Evolutionary conservation across 2,329 filamentous ascomycete species (phyloP), one percentile per base, ranked within the genome.

Genomic region (Sclerotinia spermophila): DNA sequence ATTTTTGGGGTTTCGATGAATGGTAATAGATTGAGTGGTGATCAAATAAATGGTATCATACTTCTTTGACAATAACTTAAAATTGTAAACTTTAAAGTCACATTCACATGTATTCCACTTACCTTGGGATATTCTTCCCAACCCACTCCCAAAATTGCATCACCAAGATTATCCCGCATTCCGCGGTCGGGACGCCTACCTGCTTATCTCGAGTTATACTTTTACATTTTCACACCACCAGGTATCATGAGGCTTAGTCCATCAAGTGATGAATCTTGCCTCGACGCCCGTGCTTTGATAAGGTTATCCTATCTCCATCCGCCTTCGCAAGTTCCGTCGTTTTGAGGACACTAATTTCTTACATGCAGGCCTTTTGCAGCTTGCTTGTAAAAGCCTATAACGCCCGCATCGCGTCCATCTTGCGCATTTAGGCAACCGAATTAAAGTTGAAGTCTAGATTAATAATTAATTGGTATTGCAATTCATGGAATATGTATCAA

Each of bases 311-410:
- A 13, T 53, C 48, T n/a, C 48, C 48, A 59, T 59, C 56, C 33
- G 33, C 56, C 56, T 38, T 40, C 56, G 35, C 56, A 59, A 59
- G 56, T 38, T 59, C 56, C 56, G 56, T 59, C 56, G 35, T n/a
- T 59, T 38, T 38, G 7, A 53, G 56, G 58, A 17, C 44, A 33
- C 62, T 65, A 65, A 65, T 65, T 65, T 51, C 62, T 65, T 51
- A 65, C 62, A 53, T 65, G 45, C 56, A 59, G 56, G 19, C 53
- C 53, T 56, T 8, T 56, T 56, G 53, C 53, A 56, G 55, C 48
- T 53, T 53, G 55, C 33, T 59, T n/a, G 48, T 38, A 53, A 53
- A 27, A 27, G 48, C 48, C 48, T 53, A 27, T 15, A 27, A 53
- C 48, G 48, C 48, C 48, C n/a, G n/a, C 48, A 53, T 53, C n/a